Evolutionary conservation across 1,139 yeast genomes (phyloP), one percentile per base, ranked within the genome.

Genomic region (Magnusiomyces magnusii): DNA sequence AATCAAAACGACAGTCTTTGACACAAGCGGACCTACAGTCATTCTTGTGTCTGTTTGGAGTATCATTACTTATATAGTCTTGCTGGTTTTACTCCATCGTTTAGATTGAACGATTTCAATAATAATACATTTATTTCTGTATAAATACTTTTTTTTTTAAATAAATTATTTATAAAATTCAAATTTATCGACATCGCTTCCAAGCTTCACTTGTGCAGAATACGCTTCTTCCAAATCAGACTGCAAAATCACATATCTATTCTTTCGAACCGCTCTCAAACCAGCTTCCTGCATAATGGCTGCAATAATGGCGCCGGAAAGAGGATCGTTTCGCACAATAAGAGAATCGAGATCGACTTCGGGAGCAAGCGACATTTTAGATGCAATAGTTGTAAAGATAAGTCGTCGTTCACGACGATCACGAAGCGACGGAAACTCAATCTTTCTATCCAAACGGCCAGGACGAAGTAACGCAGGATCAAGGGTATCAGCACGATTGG

Each of bases 231-330:
- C 99, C 72, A 95, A 80, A 76, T 95, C 99, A 69, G 86, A 84
- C 76, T 93, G 98, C 70, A 95, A 79, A 66, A 95, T 93, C 76
- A 95, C 95, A 74, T 93, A 93, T 75, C 99, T 85, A 75, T 93
- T 93, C 79, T 93, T 93, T 62, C 99, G 86, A 56, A 95, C 98
- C 0, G 99, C 99, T 68, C 98, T 84, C 67, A 95, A 81, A 65
- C 99, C 99, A 34, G 99, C 99, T 76, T 95, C 99, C 80, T 95
- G 99, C 99, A 95, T 93, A 67, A 95, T 93, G 34, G 99, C 99
- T 36, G 99, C 98, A 71, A 95, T 95, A 61, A 92, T 84, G 7
- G 99, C 99, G 68, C 99, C 99, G 50, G 97, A 88, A 63, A 95
- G 80, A 51, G 99, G 97, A 72, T 93, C 99, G 71, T 95, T 95